These are phyloP conservation scores for Ascoidea rubescens DNA, from an alignment of 805 yeast species.

Conservation along the genomic window DNA sequence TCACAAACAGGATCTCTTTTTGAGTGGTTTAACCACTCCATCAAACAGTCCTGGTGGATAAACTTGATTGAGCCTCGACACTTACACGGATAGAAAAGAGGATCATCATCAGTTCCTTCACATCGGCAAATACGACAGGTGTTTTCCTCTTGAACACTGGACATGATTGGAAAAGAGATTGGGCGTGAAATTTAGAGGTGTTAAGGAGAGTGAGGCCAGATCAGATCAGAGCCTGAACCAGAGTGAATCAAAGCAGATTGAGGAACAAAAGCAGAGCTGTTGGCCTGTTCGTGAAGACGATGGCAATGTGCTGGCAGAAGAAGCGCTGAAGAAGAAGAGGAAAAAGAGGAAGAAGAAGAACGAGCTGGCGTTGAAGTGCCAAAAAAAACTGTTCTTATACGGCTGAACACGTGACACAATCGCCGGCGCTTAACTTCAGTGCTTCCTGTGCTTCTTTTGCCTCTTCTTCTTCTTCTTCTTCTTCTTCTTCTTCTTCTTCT, in stretches of 20 bases:
- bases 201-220: too few relatives aligned
- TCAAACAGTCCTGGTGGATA: slow-evolving; percentile 83
- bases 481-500: neutral
- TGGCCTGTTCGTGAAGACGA: slow-evolving; percentile 30
- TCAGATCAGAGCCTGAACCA: too few relatives aligned
- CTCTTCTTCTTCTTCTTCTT: neutral
- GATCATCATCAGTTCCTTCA: slow-evolving; percentile 67
- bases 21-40: slow-evolving; percentile 74
- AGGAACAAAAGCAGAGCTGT: too few relatives aligned
- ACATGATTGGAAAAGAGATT: too few relatives aligned
- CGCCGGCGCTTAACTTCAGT: too few relatives aligned
- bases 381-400: too few relatives aligned
- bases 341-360: neutral
- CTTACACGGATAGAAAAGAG: slow-evolving; percentile 81
- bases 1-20: slow-evolving; percentile 63
- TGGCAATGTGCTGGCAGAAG: slow-evolving; percentile 3
- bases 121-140: slow-evolving; percentile 91
- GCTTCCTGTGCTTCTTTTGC: too few relatives aligned
- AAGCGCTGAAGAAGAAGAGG: neutral
- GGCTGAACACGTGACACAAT: too few relatives aligned
- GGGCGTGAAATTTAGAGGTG: too few relatives aligned
- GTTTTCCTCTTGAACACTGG: slow-evolving; percentile 23
- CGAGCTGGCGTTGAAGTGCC: too few relatives aligned
- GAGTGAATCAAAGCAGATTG: too few relatives aligned
- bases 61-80: slow-evolving; percentile 90